Base-by-base conservation (phyloP, 176 grass and related monocot species). In the Chloris gayana region DNA sequence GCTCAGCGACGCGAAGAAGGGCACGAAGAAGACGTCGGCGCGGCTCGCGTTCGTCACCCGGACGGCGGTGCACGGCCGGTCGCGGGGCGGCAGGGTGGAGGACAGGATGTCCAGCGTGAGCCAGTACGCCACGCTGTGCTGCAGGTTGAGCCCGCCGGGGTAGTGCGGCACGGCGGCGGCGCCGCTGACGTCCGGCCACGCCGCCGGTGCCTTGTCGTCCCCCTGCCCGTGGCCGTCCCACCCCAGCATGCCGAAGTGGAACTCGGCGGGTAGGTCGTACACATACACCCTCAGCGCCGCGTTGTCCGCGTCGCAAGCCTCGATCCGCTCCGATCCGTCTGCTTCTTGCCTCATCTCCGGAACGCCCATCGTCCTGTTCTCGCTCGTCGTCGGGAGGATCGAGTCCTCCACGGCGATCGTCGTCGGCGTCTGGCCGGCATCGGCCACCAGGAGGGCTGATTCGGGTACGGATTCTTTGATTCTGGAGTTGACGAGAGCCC, bases 51-150 rank as follows among this genome's bases (percentile, higher is more conserved):
- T 89, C 56, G 57, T 72, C 74, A 91, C 94, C 69, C 91, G 54
- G 6, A 91, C 63, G 50, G 89, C 89, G 21, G 58, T 51, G 85
- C 94, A 94, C 0, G 94, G 89, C 75, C 91, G 47, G 47, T 50
- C 47, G 44, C 44, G 62, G n/a, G n/a, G n/a, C n/a, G n/a, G 74
- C 25, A 68, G 22, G 31, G 76, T 54, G 33, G 91, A 97, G 39
- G 94, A 88, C 0, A 94, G 89, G 53, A 97, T 86, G 80, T 94
- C 91, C 45, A 97, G 74, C 7, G 85, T 82, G 29, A 97, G 94
- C 91, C 91, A 97, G 54, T 97, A 97, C 65, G 84, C 94, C 42
- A 94, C 87, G 80, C 91, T 97, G 82, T 97, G 94, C 78, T 97
- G 94, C 79, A 94, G 86, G 86, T 97, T 97, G 74, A 97, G 79